Conservation (phyloP, 2,329 filamentous ascomycete species). For the Exophiala oligosperma region DNA sequence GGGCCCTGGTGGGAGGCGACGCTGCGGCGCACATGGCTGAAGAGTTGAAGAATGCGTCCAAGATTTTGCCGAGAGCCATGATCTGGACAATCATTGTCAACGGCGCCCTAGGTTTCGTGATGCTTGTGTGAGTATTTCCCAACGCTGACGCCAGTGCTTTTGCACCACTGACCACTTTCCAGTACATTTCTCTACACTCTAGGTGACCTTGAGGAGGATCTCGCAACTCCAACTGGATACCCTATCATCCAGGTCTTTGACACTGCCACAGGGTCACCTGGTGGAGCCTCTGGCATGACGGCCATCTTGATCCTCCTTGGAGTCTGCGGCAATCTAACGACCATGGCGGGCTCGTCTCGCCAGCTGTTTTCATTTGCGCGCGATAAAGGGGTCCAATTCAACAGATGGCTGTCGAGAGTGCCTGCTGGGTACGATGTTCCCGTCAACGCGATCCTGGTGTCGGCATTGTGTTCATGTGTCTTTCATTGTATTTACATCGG, state of each 20-base stretch:
- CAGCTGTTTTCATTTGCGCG: conserved; percentile 40
- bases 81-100: conserved; percentile 39
- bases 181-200: conserved; percentile 40
- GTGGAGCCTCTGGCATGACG: conserved; percentile 44
- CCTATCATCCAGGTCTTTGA: conserved; percentile 38
- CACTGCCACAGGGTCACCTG: conserved; percentile 29
- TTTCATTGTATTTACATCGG: conserved; percentile 37
- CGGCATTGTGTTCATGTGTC: conserved; percentile 46
- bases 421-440: conserved; percentile 12
- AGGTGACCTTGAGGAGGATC: conserved; percentile 34
- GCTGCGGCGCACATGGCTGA: conserved; percentile 45
- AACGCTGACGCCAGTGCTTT: background rate
- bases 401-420: conserved; percentile 19
- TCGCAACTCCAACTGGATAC: conserved; percentile 33
- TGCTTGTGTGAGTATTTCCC: conserved; percentile 33
- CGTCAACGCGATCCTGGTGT: conserved; percentile 34
- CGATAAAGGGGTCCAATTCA: conserved; percentile 38
- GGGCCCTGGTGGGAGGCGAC: conserved; percentile 25
- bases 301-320: conserved; percentile 36
- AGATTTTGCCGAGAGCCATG: conserved; percentile 40
- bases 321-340: conserved; percentile 35
- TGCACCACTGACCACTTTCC: background rate
- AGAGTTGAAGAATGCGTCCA: conserved; percentile 41
- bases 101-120: conserved; percentile 39
- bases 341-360: conserved; percentile 36